Evolutionary conservation across 2,329 filamentous ascomycete genomes (phyloP).

Genomic region (Didymella keratinophila): DNA sequence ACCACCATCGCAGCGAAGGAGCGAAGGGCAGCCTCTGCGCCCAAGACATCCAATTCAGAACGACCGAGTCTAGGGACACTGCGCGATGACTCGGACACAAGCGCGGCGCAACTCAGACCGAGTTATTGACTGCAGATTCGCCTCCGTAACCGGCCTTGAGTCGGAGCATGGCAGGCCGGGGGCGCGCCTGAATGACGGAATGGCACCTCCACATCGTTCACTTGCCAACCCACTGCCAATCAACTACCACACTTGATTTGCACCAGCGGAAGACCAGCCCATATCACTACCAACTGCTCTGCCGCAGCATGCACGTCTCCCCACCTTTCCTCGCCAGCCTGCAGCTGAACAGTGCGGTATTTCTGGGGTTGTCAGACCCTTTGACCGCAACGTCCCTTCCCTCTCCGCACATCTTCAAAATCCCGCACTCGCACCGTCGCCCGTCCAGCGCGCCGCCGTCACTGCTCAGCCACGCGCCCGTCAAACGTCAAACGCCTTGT

Average conservation of each 20-base stretch:
- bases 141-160: conserved; percentile 20
- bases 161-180: not conserved
- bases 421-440: conserved; percentile 10
- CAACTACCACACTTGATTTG: conserved; percentile 25
- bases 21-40: conserved; percentile 1
- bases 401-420: conserved; percentile 5
- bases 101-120: conserved; percentile 12
- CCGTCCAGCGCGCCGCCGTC: not conserved
- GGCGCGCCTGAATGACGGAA: conserved; percentile 15
- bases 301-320: conserved; percentile 27
- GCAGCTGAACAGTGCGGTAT: conserved; percentile 31
- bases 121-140: conserved; percentile 12
- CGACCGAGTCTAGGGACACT: conserved; percentile 8
- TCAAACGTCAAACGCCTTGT: conserved; percentile 1
- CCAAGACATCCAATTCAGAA: conserved; percentile 5
- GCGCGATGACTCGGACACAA: conserved; percentile 12
- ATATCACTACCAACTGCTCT: conserved; percentile 22
- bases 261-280: conserved; percentile 23
- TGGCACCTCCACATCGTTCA: conserved; percentile 33
- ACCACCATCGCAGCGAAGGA: not conserved
- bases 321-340: conserved; percentile 27
- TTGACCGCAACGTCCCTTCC: conserved; percentile 29
- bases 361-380: conserved; percentile 31
- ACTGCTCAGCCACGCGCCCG: not conserved
- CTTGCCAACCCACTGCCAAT: conserved; percentile 25